Conservation (phyloP, 164 flowering plant genomes). For the Litsea cubeba region DNA sequence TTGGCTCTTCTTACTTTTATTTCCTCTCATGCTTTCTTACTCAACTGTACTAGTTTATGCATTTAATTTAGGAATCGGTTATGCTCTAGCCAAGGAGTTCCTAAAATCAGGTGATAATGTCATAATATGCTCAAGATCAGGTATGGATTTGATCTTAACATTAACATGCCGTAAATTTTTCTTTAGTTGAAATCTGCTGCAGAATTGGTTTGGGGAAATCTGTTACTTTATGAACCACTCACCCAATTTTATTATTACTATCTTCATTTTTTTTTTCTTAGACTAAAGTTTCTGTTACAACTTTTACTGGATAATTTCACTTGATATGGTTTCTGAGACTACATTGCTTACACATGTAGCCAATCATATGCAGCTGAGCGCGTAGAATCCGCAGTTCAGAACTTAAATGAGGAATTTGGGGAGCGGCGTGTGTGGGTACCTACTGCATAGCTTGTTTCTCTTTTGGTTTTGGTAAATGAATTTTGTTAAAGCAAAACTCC, state of each 20-base stretch:
- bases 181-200: not conserved
- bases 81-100: slow-evolving; percentile 83
- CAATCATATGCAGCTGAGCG: slow-evolving; percentile 50
- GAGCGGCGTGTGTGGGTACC: slow-evolving; percentile 97
- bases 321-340: not conserved
- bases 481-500: not conserved
- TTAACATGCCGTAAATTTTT: not conserved
- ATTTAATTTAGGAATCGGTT: slow-evolving; percentile 71
- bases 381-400: slow-evolving; percentile 62
- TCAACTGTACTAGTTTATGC: not conserved
- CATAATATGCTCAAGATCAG: slow-evolving; percentile 85
- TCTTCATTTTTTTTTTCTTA: no score
- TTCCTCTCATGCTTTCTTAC: not conserved
- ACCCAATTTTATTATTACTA: no score
- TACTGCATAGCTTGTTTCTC: slow-evolving; percentile 22
- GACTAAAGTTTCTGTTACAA: not conserved
- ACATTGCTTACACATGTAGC: not conserved
- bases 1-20: not conserved
- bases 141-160: slow-evolving; percentile 21
- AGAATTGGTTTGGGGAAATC: not conserved
- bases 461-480: not conserved
- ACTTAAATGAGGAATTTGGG: slow-evolving; percentile 64
- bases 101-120: slow-evolving; percentile 88
- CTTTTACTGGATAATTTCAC: no score
- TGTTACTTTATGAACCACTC: not conserved